Base-by-base conservation (phyloP, 2,329 filamentous ascomycete genomes). In the Phyllosticta capitalensis region DNA sequence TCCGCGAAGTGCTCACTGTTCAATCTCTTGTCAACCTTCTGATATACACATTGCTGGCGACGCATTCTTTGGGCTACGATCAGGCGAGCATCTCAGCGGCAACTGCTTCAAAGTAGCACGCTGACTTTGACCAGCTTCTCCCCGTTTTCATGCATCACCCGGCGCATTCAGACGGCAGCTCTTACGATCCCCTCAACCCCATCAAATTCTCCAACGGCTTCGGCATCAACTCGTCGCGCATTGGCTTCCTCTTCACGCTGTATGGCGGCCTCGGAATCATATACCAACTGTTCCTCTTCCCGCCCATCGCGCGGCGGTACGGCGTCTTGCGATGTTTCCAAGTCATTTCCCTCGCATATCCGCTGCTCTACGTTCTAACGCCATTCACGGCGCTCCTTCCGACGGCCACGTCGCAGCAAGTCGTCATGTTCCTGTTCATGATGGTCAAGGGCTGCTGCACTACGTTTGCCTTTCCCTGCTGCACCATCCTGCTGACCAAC, bases 401-500 rank as follows among this genome's bases (percentile, higher is more conserved):
- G 0, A 73, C 74, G 0, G 67, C 72, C 10, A 65, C 67, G 1
- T 64, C 73, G 1, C 87, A 89, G 57, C 81, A 88, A 65, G 72
- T 76, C 1, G 81, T 70, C 5, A 77, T 95, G 55, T 79, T 91
- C 59, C 61, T 74, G 0, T 75, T 95, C 45, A 85, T 96, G 78
- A 73, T 89, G 50, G 65, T 86, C 67, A 95, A 95, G 71, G 86
- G 87, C 9, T 81, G 88, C 58, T 83, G 82, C 48, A 84, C 86
- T 61, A 94, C 95, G 64, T 87, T 96, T 67, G 88, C 88, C 0
- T 96, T 96, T 70, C 92, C 94, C 0, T 94, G 89, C 67, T 87
- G 83, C 24, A 95, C 90, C 5, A 96, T 97, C 65, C 79, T 97
- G 54, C 81, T 97, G 45, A 96, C 92, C 26, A 96, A 96, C 74